These are phyloP conservation scores for Postia placenta DNA, from an alignment of 768 basidiomycete genomes.

Conservation along the genomic window DNA sequence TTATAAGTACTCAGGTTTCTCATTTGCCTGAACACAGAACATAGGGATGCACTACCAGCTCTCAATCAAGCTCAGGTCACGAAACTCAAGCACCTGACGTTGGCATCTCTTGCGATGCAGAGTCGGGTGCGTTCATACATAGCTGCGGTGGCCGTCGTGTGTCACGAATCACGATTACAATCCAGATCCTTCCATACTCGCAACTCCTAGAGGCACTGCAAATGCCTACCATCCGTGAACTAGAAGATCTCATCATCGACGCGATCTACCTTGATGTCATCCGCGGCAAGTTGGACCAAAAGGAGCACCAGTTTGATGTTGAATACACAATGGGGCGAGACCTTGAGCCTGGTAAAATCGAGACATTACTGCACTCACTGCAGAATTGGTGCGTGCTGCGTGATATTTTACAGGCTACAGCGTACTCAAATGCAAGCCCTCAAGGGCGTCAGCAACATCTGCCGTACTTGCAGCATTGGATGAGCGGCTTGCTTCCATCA, in stretches of 20 bases:
- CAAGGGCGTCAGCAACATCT: constrained; percentile 71
- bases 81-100: constrained; percentile 91
- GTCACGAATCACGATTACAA: too few species aligned
- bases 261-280: constrained; percentile 90
- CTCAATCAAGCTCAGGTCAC: constrained; percentile 67
- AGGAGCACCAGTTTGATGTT: constrained; percentile 82
- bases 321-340: constrained; percentile 93
- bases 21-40: constrained; percentile 37
- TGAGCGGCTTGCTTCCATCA: constrained; percentile 54
- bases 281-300: constrained; percentile 90
- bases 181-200: constrained; percentile 77
- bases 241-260: constrained; percentile 97
- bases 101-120: constrained; percentile 76
- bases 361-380: constrained; percentile 53
- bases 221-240: constrained; percentile 74
- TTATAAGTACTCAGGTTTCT: too few species aligned
- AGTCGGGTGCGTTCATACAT: constrained; percentile 67
- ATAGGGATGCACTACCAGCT: constrained; percentile 59
- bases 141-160: too few species aligned
- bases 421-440: not conserved
- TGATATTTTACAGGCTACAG: not conserved
- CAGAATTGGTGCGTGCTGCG: constrained; percentile 53
- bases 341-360: constrained; percentile 68
- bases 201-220: constrained; percentile 65
- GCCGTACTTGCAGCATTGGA: constrained; percentile 70